These are phyloP conservation scores for Pachysandra terminalis DNA, from an alignment of 164 flowering plant species.

Conservation along the genomic window DNA sequence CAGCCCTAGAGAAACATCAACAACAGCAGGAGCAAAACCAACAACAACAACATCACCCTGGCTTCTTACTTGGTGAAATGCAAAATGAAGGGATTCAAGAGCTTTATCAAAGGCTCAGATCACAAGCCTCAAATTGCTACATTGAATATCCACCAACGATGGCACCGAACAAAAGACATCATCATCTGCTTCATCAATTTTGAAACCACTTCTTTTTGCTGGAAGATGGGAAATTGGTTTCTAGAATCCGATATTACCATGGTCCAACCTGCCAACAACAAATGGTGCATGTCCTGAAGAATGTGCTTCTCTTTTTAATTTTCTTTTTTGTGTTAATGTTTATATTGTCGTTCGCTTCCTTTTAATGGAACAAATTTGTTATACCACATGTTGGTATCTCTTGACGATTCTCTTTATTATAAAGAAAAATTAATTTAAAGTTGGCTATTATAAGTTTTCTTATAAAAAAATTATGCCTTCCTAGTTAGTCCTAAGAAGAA, in stretches of 20 bases:
- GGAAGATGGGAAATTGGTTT: constrained; percentile 33
- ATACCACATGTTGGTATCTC: too few relatives aligned
- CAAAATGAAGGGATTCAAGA: constrained; percentile 37
- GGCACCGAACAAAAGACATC: constrained; percentile 22
- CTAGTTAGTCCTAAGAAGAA: too few relatives aligned
- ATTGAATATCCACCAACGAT: constrained; percentile 22
- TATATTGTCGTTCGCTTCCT: constrained; percentile 14
- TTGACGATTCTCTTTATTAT: too few relatives aligned
- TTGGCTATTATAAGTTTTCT: too few relatives aligned
- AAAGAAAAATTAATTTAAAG: too few relatives aligned
- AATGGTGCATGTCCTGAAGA: constrained; percentile 62
- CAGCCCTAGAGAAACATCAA: constrained; percentile 24
- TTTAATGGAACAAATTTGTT: too few relatives aligned
- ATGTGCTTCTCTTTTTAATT: not conserved
- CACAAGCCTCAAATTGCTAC: constrained; percentile 32
- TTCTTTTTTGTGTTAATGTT: constrained; percentile 3
- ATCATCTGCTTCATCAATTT: constrained; percentile 24
- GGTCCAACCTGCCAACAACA: constrained; percentile 56
- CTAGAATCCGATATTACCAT: too few relatives aligned
- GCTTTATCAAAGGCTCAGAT: constrained; percentile 41
- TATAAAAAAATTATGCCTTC: too few relatives aligned
- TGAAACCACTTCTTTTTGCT: constrained; percentile 40
- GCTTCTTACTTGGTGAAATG: constrained; percentile 19
- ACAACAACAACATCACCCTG: constrained; percentile 10
- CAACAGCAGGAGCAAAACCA: not conserved